Conservation (phyloP, 305 asterid species). For the Fraxinus paxiana region DNA sequence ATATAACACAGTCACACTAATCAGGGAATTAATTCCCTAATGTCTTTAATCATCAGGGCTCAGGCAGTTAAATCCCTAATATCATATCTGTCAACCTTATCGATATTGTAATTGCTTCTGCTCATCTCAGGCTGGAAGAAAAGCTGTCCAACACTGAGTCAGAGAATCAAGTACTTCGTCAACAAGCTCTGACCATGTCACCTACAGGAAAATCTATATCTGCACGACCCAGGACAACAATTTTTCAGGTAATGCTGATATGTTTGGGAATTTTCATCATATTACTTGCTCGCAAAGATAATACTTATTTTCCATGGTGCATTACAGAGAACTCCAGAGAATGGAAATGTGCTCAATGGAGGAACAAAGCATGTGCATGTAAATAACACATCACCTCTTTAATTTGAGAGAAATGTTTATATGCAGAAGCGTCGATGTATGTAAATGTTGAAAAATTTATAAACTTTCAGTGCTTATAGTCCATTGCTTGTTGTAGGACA, state of each 20-base stretch:
- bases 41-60: neutral
- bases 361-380: constrained; percentile 35
- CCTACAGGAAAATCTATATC: constrained; percentile 48
- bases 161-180: constrained; percentile 59
- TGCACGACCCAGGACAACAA: constrained; percentile 42
- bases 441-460: constrained; percentile 8
- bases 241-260: constrained; percentile 34
- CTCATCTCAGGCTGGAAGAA: constrained; percentile 44
- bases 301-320: constrained; percentile 13
- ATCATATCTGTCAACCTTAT: neutral
- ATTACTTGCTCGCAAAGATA: neutral
- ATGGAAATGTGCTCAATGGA: constrained; percentile 43
- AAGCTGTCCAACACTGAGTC: constrained; percentile 50
- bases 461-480: constrained; percentile 19
- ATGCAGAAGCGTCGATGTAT: neutral
- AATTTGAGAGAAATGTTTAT: neutral
- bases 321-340: constrained; percentile 46
- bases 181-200: constrained; percentile 53
- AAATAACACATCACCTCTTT: constrained; percentile 14
- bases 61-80: neutral
- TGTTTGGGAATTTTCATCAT: neutral
- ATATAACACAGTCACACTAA: neutral
- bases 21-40: neutral
- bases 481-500: constrained; percentile 53
- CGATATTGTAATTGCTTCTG: neutral